These are phyloP conservation scores for Vigna reflexopilosa DNA, from an alignment of 306 rosid species.

Conservation along the genomic window DNA sequence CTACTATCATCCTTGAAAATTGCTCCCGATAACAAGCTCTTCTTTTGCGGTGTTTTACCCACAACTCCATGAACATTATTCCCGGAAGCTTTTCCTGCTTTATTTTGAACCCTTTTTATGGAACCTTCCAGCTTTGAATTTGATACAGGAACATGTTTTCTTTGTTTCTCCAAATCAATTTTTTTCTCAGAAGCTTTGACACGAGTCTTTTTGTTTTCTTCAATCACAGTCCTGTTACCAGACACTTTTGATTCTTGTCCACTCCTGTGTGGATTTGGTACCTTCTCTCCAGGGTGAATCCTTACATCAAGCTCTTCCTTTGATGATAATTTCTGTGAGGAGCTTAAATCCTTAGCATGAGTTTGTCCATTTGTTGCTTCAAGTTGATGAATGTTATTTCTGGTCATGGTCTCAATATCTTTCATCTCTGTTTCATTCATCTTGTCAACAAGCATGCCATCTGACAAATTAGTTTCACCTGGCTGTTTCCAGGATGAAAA, in stretches of 20 bases:
- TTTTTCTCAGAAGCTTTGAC: constrained; percentile 47
- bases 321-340: constrained; percentile 38
- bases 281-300: constrained; percentile 50
- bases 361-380: constrained; percentile 31
- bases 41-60: constrained; percentile 47
- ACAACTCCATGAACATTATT: constrained; percentile 43
- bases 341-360: constrained; percentile 37
- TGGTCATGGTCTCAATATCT: constrained; percentile 23
- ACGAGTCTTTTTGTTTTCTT: constrained; percentile 47
- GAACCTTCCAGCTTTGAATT: constrained; percentile 46
- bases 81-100: constrained; percentile 47
- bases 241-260: constrained; percentile 46
- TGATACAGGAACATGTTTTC: constrained; percentile 45
- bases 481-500: constrained; percentile 28
- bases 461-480: constrained; percentile 41
- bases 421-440: constrained; percentile 16
- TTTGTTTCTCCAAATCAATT: constrained; percentile 38
- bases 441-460: constrained; percentile 39
- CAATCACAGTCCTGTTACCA: constrained; percentile 44
- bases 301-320: constrained; percentile 36
- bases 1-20: constrained; percentile 75
- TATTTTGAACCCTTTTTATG: constrained; percentile 43
- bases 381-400: constrained; percentile 16
- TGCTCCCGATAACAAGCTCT: constrained; percentile 57
- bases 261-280: constrained; percentile 45